Evolutionary conservation across 805 yeast genomes (phyloP), one percentile per base, ranked within the genome.

Genomic region (Ogataea nitratoaversa): DNA sequence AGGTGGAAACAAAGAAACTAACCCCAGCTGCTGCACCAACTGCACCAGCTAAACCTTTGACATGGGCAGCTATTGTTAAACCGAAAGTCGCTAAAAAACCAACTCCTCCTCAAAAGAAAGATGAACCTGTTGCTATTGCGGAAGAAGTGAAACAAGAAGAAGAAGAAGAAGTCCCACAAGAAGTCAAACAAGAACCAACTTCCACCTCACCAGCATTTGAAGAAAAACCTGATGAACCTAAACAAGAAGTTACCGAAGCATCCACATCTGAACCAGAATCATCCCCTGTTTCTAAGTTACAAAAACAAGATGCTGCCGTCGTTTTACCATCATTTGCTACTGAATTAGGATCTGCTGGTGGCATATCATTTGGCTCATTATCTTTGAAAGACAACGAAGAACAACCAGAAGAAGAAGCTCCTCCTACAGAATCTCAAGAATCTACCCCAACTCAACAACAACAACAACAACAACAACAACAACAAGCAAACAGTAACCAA

Each of bases 301-400:
- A 22, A 22, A 19, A 19, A 49, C 29, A 27, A 32, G 52, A 54
- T 9, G 57, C 59, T 17, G 54, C 62, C 34, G 64, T 65, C 61
- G 72, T 75, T 51, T 62, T 76, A 62, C 74, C 83, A 58, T 59
- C 67, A 45, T 47, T 63, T 50, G 60, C 77, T 56, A 56, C 71
- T 55, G 63, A 74, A 60, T 55, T 71, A 43, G 62, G 65, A 48
- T 44, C 62, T 24, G 66, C 71, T 38, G 74, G 71, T 25, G 78
- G 78, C 42, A 76, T 75, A 37, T 72, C 79, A 7, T 74, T 75
- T 44, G 80, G 79, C 34, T 74, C 79, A 3, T 67, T 74, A 63
- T 57, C 74, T 4, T 58, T 77, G 48, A 63, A 68, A 38, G 75
- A 74, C 32, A 74, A 71, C 35, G 68, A 67, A 42, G 55, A 62